A percentile compares a stretch with the other conserved stretches of the same genome.
Evolutionary conservation across 495 filamentous ascomycete species (phyloP).

Genomic region (Neurospora pannonica): DNA sequence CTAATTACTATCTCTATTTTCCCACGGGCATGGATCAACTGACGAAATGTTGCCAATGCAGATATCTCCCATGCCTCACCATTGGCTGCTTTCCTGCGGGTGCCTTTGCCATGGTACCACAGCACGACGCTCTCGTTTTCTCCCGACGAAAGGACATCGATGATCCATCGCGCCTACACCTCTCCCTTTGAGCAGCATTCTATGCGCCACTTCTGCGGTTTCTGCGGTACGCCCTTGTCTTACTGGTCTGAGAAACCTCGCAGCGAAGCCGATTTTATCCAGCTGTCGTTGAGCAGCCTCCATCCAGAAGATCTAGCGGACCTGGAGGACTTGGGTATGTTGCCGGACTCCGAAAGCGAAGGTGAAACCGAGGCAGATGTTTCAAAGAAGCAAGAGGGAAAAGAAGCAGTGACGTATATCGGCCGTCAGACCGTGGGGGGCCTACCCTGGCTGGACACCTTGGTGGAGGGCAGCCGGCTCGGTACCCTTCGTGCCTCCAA

Average conservation of each 20-base stretch:
- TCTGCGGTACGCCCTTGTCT: conserved; percentile 73
- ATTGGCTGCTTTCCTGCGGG: conserved; percentile 66
- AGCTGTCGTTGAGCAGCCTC: conserved; percentile 64
- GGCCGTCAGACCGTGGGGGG: conserved; percentile 35
- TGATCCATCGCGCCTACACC: conserved; percentile 64
- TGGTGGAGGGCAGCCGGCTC: conserved; percentile 64
- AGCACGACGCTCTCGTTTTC: conserved; percentile 62
- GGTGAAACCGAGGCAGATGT: conserved; percentile 26
- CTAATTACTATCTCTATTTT: neutral
- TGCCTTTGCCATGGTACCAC: conserved; percentile 68
- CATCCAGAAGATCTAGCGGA: conserved; percentile 51
- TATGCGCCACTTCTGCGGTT: conserved; percentile 78
- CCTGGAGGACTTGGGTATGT: conserved; percentile 58
- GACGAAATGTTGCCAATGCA: conserved; percentile 18
- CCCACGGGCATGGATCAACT: neutral
- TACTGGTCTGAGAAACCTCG: conserved; percentile 67
- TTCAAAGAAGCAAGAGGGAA: conserved; percentile 4
- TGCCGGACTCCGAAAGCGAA: conserved; percentile 38
- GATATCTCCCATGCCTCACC: conserved; percentile 54
- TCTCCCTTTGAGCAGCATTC: conserved; percentile 47
- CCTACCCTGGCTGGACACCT: conserved; percentile 73
- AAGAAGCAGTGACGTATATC: conserved; percentile 10
- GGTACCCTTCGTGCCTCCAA: conserved; percentile 54
- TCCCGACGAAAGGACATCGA: conserved; percentile 63
- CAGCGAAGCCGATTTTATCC: conserved; percentile 64